Base-by-base conservation (phyloP, 306 rosid genomes). In the Aeschynomene evenia region DNA sequence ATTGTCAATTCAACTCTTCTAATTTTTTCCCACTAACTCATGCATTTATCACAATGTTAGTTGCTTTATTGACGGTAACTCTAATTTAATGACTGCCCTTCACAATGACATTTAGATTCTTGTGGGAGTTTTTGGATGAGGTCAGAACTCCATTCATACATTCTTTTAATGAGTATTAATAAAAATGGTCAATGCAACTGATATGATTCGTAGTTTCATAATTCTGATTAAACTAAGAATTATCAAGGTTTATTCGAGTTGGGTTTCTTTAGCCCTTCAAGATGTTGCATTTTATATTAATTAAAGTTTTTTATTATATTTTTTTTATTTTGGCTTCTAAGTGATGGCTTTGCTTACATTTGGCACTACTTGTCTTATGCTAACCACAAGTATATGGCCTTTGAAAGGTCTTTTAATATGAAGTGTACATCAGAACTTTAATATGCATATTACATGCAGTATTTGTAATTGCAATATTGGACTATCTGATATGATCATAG, bases 261-360 rank as follows among this genome's bases (percentile, higher is more conserved):
- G 63, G 45, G 33, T 54, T 71, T 71, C 51, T 60, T 65, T 66
- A 49, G 66, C 63, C 33, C 34, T n/a, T 1, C 53, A 16, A 23
- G 75, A 46, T 43, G 20, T 49, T 56, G 6, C 3, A 31, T 2
- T 78, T n/a, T n/a, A n/a, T n/a, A n/a, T n/a, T n/a, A n/a, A n/a
- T n/a, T n/a, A n/a, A n/a, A n/a, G 57, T 48, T 36, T 57, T 56
- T n/a, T 26, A 29, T 20, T 12, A 61, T 49, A 39, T n/a, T 42
- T 5, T 28, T 29, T 51, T 23, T 20, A 50, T 34, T 65, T 57
- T 70, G 62, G 52, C 61, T 75, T 76, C 21, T 71, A 31, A 19
- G 53, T 50, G 43, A 70, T 33, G 37, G 11, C 59, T 45, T 43
- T 31, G 66, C 52, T 56, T 66, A 73, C 42, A 68, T 77, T 68